A percentile compares a stretch with the other conserved stretches of the same genome.
Evolutionary conservation across 305 asterid species (phyloP).

Genomic region (Striga hermonthica): DNA sequence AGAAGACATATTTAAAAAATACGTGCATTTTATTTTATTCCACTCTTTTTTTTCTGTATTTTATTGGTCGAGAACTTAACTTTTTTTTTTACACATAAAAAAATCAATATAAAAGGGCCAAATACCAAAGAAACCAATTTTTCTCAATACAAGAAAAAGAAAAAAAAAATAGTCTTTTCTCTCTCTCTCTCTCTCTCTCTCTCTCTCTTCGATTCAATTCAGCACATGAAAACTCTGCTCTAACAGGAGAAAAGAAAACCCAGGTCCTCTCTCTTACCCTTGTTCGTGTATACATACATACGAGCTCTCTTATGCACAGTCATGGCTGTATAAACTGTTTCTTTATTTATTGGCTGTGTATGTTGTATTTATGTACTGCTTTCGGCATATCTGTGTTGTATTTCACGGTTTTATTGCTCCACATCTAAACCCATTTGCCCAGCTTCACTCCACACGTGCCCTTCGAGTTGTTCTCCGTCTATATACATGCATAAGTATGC

Average conservation of each 20-base stretch:
- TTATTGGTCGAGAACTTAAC: too few relatives aligned
- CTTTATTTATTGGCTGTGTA: constrained; percentile 25
- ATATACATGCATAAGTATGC: constrained; percentile 34
- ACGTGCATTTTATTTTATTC: too few relatives aligned
- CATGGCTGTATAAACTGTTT: constrained; percentile 25
- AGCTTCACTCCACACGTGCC: constrained; percentile 29
- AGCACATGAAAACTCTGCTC: constrained; percentile 32
- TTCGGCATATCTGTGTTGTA: constrained; percentile 24
- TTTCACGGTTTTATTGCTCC: constrained; percentile 40
- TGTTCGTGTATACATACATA: constrained; percentile 23
- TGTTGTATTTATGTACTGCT: constrained; percentile 7
- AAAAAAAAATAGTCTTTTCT: neutral
- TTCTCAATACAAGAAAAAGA: constrained; percentile 5
- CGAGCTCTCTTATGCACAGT: constrained; percentile 17
- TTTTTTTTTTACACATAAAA: too few relatives aligned
- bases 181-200: constrained; percentile 30
- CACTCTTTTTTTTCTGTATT: too few relatives aligned
- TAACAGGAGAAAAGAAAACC: constrained; percentile 33
- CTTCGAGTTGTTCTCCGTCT: constrained; percentile 21
- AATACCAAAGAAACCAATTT: neutral
- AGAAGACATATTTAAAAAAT: too few relatives aligned
- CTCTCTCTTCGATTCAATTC: constrained; percentile 41
- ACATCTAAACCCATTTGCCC: constrained; percentile 42
- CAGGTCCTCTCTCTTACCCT: constrained; percentile 29
- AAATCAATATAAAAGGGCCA: constrained; percentile 6